Conservation (phyloP, 2,329 filamentous ascomycete species). For the Pseudogymnoascus verrucosus region DNA sequence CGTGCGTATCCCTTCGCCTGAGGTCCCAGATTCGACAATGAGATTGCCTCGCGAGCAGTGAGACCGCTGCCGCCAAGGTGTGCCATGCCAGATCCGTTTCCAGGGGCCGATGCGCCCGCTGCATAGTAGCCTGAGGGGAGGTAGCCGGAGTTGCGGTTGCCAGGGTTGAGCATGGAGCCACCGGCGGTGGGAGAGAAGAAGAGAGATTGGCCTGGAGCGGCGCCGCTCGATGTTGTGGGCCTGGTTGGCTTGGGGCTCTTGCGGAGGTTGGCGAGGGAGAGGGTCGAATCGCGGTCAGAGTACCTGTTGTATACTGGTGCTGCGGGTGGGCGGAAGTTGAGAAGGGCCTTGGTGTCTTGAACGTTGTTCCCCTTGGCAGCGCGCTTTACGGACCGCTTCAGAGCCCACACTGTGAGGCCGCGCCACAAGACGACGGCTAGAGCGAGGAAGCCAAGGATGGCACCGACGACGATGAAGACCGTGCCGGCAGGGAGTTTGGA, state of each 20-base stretch:
- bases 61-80: conserved; percentile 32
- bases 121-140: conserved; percentile 90
- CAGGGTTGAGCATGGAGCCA: conserved; percentile 42
- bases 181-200: conserved; percentile 94
- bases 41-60: conserved; percentile 37
- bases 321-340: conserved; percentile 44
- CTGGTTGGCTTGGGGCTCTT: conserved; percentile 27
- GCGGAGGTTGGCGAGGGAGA: conserved; percentile 24
- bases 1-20: conserved; percentile 44
- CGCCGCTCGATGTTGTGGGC: conserved; percentile 24
- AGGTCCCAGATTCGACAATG: conserved; percentile 46
- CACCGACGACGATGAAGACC: conserved; percentile 91
- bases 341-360: conserved; percentile 58
- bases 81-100: conserved; percentile 27
- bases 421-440: conserved; percentile 83
- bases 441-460: conserved; percentile 75
- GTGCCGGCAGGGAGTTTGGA: conserved; percentile 83
- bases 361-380: conserved; percentile 69
- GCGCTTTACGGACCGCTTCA: conserved; percentile 83
- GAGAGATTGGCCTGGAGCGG: conserved; percentile 36
- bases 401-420: conserved; percentile 75
- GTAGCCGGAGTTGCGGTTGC: conserved; percentile 67
- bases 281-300: conserved; percentile 39
- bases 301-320: conserved; percentile 57
- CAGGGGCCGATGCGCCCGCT: conserved; percentile 39